Evolutionary conservation across 768 basidiomycete species (phyloP).

Genomic region (Termitomyces sp.): DNA sequence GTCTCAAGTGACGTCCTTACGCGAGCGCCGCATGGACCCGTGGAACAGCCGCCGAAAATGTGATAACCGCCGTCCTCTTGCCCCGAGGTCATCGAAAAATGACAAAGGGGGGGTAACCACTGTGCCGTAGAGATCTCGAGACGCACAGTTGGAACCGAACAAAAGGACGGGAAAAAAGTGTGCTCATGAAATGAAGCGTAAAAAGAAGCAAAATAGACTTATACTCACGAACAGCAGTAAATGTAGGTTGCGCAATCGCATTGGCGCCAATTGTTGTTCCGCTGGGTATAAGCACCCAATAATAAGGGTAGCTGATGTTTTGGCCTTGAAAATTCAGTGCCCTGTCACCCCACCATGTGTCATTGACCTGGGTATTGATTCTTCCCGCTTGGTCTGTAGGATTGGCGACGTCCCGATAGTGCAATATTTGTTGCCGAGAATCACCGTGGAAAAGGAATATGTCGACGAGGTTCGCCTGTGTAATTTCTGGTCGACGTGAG

Average conservation of each 20-base stretch:
- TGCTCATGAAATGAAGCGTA: neutral
- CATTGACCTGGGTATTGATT: constrained; percentile 58
- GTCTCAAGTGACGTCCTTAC: neutral
- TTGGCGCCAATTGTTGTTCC: constrained; percentile 55
- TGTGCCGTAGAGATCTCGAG: neutral
- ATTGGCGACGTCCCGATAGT: constrained; percentile 37
- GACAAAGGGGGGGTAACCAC: neutral
- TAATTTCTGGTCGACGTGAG: constrained; percentile 61
- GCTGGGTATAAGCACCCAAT: constrained; percentile 71
- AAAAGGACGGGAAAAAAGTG: neutral
- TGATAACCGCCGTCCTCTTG: neutral
- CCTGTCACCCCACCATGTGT: constrained; percentile 66
- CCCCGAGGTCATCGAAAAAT: neutral
- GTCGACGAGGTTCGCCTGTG: constrained; percentile 62
- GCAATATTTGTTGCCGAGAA: constrained; percentile 47
- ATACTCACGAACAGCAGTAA: constrained; percentile 78
- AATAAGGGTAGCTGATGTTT: constrained; percentile 66
- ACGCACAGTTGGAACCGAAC: neutral
- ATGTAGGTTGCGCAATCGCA: constrained; percentile 65
- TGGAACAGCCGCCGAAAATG: neutral
- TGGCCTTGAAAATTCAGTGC: constrained; percentile 47
- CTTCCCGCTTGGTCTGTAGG: constrained; percentile 54
- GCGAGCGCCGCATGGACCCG: neutral
- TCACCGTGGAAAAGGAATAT: constrained; percentile 79
- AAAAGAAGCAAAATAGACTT: neutral